Base-by-base conservation (phyloP, 2,329 filamentous ascomycete genomes). In the Fusarium caatingaense region DNA sequence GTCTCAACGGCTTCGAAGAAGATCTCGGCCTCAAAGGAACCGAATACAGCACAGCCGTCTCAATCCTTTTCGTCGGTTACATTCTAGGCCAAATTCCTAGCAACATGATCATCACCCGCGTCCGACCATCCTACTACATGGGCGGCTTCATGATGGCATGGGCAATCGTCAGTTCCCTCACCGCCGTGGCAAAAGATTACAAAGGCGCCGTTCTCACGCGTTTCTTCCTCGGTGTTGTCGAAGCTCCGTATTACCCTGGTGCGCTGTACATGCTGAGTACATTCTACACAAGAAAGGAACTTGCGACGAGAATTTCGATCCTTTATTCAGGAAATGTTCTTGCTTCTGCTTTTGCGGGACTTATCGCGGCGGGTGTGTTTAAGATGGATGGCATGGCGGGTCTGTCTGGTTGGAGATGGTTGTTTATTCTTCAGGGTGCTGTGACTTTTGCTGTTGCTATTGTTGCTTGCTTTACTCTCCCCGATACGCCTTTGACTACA, bases 201-300 rank as follows among this genome's bases (percentile, higher is more conserved):
- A 76, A 76, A 6, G 81, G 80, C 2, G 79, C 85, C 13, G 72
- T 85, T 3, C 74, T 81, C 13, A 79, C 78, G 0, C 79, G 83
- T 8, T 83, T 84, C 73, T 79, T 84, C 48, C 62, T 78, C 4
- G 76, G 82, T 21, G 73, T 85, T 3, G 79, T 80, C 0, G 82
- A 84, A 60, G 81, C 81, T 3, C 80, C 81, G 1, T 80, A 82
- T 25, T 81, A 79, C 16, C 76, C 76, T 1, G 78, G 80, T 46
- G 78, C 74, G 10, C 60, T 79, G 3, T 79, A 78, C 53, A 81
- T 87, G 54, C 78, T 88, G 6, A 83, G 83, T 3, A 83, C 85
- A 40, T 88, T 85, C 77, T 89, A 88, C 74, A 87, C 84, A 4
- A 79, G 84, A 32, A 83, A 86, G 69, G 82, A 83, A 68, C 71